A percentile compares a stretch with the other conserved stretches of the same genome.
Conservation (phyloP, 106 monocot species). For the Posidonia australis region DNA sequence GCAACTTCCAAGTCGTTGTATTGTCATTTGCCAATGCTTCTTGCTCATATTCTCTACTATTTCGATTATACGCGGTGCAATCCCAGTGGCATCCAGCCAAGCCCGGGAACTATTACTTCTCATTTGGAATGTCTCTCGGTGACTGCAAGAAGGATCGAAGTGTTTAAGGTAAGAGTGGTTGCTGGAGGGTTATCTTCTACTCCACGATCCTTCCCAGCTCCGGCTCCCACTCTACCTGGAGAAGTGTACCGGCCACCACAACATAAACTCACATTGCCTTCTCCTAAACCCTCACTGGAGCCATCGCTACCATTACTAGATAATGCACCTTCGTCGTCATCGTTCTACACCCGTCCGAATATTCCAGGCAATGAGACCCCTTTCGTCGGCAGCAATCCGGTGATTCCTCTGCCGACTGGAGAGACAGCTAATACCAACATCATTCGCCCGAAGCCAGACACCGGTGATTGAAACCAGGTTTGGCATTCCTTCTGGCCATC, state of each 20-base stretch:
- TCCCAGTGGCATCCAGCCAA: constrained; percentile 28
- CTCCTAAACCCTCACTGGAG: constrained; percentile 12
- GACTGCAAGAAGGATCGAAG: neutral
- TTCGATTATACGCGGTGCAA: neutral
- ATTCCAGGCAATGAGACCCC: constrained; percentile 26
- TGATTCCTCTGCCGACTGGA: constrained; percentile 56
- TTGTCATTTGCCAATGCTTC: no score
- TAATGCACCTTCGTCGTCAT: constrained; percentile 2
- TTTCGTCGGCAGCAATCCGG: constrained; percentile 67
- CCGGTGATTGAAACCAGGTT: constrained; percentile 37
- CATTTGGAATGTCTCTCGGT: neutral
- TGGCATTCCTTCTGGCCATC: neutral
- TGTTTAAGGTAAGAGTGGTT: constrained; percentile 19
- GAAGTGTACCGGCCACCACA: constrained; percentile 6
- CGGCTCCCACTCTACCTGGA: constrained; percentile 38
- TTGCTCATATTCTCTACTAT: neutral
- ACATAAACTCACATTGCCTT: no score
- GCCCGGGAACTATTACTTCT: constrained; percentile 32
- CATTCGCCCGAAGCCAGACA: constrained; percentile 36
- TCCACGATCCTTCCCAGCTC: constrained; percentile 10
- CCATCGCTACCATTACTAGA: constrained; percentile 4
- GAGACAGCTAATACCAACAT: constrained; percentile 36
- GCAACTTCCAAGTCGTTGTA: no score
- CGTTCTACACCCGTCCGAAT: neutral
- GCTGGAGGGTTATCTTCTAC: neutral